A percentile compares a stretch with the other conserved stretches of the same genome.
Evolutionary conservation across 495 filamentous ascomycete genomes (phyloP).

Genomic region (Rusavskia elegans): DNA sequence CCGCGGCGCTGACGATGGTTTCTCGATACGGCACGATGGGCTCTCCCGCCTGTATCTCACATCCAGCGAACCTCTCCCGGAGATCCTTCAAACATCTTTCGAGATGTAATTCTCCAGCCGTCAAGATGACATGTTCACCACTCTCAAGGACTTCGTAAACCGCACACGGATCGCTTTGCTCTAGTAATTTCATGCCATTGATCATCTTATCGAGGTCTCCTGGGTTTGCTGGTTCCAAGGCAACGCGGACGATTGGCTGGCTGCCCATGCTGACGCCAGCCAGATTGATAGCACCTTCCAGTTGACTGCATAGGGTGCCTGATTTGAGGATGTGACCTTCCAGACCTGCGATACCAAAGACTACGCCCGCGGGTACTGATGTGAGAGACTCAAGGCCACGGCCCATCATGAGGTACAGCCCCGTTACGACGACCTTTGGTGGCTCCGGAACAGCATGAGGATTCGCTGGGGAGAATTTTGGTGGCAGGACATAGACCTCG

Average conservation of each 20-base stretch:
- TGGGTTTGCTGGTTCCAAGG: constrained; percentile 78
- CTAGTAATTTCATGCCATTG: constrained; percentile 66
- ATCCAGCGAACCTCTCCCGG: constrained; percentile 79
- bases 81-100: constrained; percentile 92
- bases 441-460: constrained; percentile 65
- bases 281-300: constrained; percentile 81
- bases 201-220: constrained; percentile 90
- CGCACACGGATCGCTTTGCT: constrained; percentile 90
- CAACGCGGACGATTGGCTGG: constrained; percentile 86
- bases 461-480: constrained; percentile 74
- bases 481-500: constrained; percentile 73
- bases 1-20: constrained; percentile 67
- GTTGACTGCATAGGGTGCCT: constrained; percentile 79
- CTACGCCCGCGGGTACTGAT: constrained; percentile 80
- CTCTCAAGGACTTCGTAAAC: constrained; percentile 86
- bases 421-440: constrained; percentile 67
- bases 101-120: constrained; percentile 86
- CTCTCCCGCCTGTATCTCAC: constrained; percentile 85
- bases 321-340: constrained; percentile 88
- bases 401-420: constrained; percentile 93
- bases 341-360: constrained; percentile 90
- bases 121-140: constrained; percentile 89
- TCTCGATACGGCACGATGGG: constrained; percentile 95
- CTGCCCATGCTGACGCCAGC: constrained; percentile 67
- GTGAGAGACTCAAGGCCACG: constrained; percentile 67